Evolutionary conservation across 108 stramenopile species (phyloP), one percentile per base, ranked within the genome.

Genomic region (Phaeodactylum tricornutum): DNA sequence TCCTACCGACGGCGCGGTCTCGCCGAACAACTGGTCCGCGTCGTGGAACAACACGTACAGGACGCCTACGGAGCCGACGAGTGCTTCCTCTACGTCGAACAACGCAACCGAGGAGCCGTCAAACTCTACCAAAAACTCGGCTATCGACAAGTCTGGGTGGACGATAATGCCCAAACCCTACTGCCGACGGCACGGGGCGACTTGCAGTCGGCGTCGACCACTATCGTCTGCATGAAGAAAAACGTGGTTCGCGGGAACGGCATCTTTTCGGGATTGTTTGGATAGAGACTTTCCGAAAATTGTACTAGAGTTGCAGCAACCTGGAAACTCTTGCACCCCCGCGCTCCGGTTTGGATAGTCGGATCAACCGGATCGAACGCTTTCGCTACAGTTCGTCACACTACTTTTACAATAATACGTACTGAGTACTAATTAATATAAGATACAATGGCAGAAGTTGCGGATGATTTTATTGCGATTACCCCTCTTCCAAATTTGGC

Each of bases 151-250:
- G 24, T 78, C 9, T 85, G 83, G 87, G 62, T 67, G 24, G 86
- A 87, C 61, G 52, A 57, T 2, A 53, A 53, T 28, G 81, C 86
- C 9, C 71, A 64, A 40, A 87, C 86, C 16, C 62, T 87, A 31
- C 30, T 87, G 22, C 86, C 86, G 14, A 66, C 63, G 32, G 11
- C 8, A 0, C 60, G 63, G 37, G 85, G 85, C 21, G 58, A 46
- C 27, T 36, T 87, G 15, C 28, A 33, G 6, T 73, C 57, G 33
- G 64, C 50, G 9, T 53, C 52, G n/a, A 87, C 86, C 0, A 58
- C 48, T 0, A 72, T 87, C 29, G 63, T 87, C 14, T 87, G 86
- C 61, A 87, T 87, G 86, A 78, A 55, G 52, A 87, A 87, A 39
- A 40, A 63, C 12, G 34, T 71, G 35, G n/a, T 32, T 3, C 3